Evolutionary conservation across 306 rosid genomes (phyloP).

Genomic region (Glycine latifolia): DNA sequence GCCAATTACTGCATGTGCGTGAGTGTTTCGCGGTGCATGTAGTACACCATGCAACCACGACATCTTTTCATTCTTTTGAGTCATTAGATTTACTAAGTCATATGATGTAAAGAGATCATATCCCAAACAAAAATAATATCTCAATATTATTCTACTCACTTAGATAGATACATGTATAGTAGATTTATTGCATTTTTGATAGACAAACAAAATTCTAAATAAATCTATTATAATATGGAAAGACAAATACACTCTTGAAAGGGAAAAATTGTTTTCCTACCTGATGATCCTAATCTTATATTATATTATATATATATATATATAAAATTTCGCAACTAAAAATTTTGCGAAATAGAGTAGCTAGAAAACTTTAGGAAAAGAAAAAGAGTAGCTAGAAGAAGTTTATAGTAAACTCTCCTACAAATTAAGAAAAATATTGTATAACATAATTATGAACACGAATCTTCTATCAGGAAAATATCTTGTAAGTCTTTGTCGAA

Average conservation of each 20-base stretch:
- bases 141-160: too few relatives aligned
- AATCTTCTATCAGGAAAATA: conserved; percentile 51
- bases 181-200: too few relatives aligned
- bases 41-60: too few relatives aligned
- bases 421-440: not conserved
- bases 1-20: too few relatives aligned
- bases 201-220: not conserved
- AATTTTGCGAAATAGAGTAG: not conserved
- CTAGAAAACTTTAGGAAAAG: not conserved
- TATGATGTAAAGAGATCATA: too few relatives aligned
- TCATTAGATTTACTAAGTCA: too few relatives aligned
- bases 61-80: too few relatives aligned
- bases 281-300: not conserved
- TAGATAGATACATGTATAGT: too few relatives aligned
- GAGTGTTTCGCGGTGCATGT: too few relatives aligned
- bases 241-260: not conserved
- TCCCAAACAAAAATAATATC: too few relatives aligned
- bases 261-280: not conserved
- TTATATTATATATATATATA: too few relatives aligned
- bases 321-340: conserved; percentile 32
- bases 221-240: not conserved
- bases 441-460: not conserved
- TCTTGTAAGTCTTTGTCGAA: conserved; percentile 51
- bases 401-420: not conserved
- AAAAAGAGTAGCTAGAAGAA: not conserved